Conservation (phyloP, 805 yeast genomes). For the Soucietia sequanensis region DNA sequence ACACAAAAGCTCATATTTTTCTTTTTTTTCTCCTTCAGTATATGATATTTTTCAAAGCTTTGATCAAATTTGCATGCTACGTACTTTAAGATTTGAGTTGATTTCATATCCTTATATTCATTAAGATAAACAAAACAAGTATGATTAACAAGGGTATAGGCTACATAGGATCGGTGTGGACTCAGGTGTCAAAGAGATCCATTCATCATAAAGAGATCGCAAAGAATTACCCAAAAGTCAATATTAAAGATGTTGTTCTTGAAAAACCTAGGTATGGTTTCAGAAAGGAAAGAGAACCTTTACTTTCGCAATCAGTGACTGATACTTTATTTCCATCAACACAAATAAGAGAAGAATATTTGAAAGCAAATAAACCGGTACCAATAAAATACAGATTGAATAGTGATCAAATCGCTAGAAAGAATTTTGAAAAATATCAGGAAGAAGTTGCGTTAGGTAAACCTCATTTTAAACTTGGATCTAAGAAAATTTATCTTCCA, state of each 20-base stretch:
- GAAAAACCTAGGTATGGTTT: constrained; percentile 39
- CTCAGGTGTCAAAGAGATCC: constrained; percentile 12
- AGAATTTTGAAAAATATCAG: constrained; percentile 38
- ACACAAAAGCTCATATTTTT: too few relatives aligned
- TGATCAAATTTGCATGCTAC: too few relatives aligned
- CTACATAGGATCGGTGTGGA: constrained; percentile 7
- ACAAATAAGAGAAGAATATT: constrained; percentile 32
- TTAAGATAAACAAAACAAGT: too few relatives aligned
- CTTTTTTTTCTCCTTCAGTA: too few relatives aligned
- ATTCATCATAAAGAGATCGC: constrained; percentile 31
- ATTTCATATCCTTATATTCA: too few relatives aligned
- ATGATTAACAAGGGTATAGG: constrained; percentile 3
- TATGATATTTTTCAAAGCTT: too few relatives aligned
- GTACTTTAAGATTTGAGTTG: too few relatives aligned
- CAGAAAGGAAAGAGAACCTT: constrained; percentile 36
- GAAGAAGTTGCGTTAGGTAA: constrained; percentile 58
- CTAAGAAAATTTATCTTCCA: constrained; percentile 76
- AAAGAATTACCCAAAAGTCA: constrained; percentile 38
- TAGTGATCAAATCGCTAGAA: constrained; percentile 35
- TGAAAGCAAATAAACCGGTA: constrained; percentile 39
- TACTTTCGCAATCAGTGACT: constrained; percentile 38
- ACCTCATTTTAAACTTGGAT: constrained; percentile 85
- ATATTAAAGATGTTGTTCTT: constrained; percentile 36
- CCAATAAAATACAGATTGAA: constrained; percentile 38
- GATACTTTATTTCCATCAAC: constrained; percentile 40